Percentiles rank a stretch among this genome's conserved stretches.
Conservation (phyloP, 257 asterid species). For the Striga asiatica region DNA sequence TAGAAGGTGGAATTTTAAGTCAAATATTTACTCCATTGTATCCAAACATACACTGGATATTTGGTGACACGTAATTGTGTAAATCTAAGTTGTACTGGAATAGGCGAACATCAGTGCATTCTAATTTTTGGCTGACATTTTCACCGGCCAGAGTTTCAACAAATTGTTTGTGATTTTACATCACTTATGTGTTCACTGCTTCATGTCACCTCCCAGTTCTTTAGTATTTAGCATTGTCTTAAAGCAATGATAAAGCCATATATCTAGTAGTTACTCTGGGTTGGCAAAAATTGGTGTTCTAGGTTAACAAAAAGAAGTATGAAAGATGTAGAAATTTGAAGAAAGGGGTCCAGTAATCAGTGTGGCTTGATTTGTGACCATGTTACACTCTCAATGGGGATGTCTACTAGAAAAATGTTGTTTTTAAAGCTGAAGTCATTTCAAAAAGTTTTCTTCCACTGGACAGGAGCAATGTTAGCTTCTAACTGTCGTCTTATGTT, state of each 20-base stretch:
- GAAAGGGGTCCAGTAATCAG: background rate
- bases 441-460: too few species aligned
- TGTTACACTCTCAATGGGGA: background rate
- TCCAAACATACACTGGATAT: too few species aligned
- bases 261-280: too few species aligned
- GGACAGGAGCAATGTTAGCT: background rate
- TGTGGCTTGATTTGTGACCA: background rate
- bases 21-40: too few species aligned
- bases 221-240: background rate
- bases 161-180: background rate
- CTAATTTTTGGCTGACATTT: too few species aligned
- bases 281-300: too few species aligned
- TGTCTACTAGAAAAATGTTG: background rate
- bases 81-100: background rate
- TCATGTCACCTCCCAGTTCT: background rate
- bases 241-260: too few species aligned
- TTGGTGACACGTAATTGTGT: too few species aligned
- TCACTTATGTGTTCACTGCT: background rate
- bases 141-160: background rate
- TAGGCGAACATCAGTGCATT: background rate
- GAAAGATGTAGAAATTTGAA: too few species aligned
- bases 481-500: background rate
- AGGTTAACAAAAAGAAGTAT: too few species aligned
- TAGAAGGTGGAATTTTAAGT: too few species aligned
- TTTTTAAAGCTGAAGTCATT: background rate